Percentiles rank a stretch among this genome's conserved stretches.
Evolutionary conservation across 192 early-diverging fungal species (phyloP).

Genomic region (Backusella sp.): DNA sequence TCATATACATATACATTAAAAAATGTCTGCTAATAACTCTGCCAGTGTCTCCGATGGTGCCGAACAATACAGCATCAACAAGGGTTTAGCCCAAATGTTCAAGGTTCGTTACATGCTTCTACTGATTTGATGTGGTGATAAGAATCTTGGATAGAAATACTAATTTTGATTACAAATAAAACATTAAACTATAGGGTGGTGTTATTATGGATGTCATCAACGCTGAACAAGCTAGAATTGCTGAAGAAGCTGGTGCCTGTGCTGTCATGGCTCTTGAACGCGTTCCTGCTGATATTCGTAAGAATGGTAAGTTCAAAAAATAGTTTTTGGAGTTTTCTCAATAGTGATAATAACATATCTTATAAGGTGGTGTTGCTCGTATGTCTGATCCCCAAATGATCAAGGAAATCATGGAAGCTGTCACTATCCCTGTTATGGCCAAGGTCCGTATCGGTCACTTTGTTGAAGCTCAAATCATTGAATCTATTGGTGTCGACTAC

Average conservation of each 20-base stretch:
- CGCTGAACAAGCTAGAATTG: slow-evolving; percentile 96
- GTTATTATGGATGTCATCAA: slow-evolving; percentile 99
- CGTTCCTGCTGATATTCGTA: slow-evolving; percentile 98
- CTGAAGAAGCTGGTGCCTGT: slow-evolving; percentile 94
- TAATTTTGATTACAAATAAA: background rate
- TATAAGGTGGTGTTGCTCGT: slow-evolving; percentile 84
- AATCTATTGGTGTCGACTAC: slow-evolving; percentile 89
- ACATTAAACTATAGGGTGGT: slow-evolving; percentile 65
- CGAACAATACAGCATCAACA: slow-evolving; percentile 82
- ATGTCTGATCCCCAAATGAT: slow-evolving; percentile 99
- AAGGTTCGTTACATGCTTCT: slow-evolving; percentile 61
- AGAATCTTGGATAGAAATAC: background rate
- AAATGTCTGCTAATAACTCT: slow-evolving; percentile 38
- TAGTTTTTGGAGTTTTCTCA: background rate
- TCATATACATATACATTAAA: background rate
- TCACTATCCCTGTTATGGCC: slow-evolving; percentile 99
- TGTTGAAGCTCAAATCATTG: slow-evolving; percentile 94
- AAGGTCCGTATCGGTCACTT: slow-evolving; percentile 98
- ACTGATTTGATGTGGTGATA: background rate
- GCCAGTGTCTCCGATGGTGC: slow-evolving; percentile 37
- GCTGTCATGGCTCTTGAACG: slow-evolving; percentile 98
- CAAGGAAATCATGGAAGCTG: slow-evolving; percentile 91
- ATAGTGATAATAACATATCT: background rate
- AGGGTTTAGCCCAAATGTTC: slow-evolving; percentile 96
- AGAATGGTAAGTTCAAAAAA: slow-evolving; percentile 64